phyloP scores from a whole-genome alignment of 2,329 filamentous ascomycete genomes.

The Elsinoe perseae region DNA sequence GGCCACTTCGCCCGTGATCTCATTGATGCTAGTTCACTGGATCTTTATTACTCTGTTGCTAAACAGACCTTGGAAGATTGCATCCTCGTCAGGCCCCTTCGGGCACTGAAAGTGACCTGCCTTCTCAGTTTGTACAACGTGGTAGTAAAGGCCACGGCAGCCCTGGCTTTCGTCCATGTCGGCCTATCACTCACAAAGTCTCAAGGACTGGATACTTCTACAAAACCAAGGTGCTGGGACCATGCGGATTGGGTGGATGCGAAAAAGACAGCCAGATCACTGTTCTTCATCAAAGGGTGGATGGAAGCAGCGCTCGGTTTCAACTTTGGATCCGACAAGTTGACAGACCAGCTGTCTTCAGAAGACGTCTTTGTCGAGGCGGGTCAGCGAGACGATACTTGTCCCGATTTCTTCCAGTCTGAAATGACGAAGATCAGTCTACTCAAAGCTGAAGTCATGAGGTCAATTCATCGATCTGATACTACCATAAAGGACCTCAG shows the following conservation, averaged over 20 bases:
- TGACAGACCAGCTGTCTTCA: not conserved
- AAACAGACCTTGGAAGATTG: not conserved
- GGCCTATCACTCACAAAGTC: not conserved
- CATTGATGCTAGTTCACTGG: not conserved
- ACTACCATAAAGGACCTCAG: not conserved
- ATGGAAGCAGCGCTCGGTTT: slow-evolving; percentile 1
- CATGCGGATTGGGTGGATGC: not conserved
- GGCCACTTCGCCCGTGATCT: not conserved
- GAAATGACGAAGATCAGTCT: not conserved
- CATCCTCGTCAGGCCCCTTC: not conserved
- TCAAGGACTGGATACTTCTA: not conserved
- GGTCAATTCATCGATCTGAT: not conserved
- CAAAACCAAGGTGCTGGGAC: not conserved
- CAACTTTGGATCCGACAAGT: not conserved
- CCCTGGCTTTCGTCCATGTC: not conserved
- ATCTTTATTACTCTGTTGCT: not conserved
- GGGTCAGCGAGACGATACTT: not conserved
- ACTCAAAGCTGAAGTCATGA: not conserved
- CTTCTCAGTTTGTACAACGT: not conserved
- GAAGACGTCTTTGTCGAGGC: not conserved
- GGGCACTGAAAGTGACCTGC: not conserved
- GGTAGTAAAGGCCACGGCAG: not conserved
- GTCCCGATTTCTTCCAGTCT: not conserved
- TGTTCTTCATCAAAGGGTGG: not conserved
- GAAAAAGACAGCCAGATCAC: not conserved